phyloP scores from a whole-genome alignment of 345 rosid species.

The Pseudoturritis turrita region DNA sequence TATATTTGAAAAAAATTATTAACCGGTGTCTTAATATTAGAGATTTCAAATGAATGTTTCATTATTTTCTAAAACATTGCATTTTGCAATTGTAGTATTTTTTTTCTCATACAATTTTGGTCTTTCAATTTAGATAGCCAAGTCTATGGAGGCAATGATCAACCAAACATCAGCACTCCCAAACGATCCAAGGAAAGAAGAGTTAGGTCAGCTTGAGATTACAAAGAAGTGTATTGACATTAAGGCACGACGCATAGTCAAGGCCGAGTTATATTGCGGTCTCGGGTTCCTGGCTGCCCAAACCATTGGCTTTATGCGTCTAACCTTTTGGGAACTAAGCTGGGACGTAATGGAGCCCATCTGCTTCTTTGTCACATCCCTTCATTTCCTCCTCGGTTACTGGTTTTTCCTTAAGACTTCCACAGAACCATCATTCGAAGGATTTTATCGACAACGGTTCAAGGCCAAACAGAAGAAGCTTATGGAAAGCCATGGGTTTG shows the following conservation, averaged over 20 bases:
- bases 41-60: neutral
- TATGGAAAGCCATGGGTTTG: constrained; percentile 42
- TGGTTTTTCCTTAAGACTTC: constrained; percentile 73
- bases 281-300: constrained; percentile 50
- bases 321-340: constrained; percentile 89
- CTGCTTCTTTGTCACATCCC: constrained; percentile 69
- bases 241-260: constrained; percentile 45
- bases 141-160: constrained; percentile 48
- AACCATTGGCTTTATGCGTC: constrained; percentile 77
- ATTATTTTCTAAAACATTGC: neutral
- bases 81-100: neutral
- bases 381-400: constrained; percentile 54
- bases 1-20: neutral
- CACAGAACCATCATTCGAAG: constrained; percentile 74
- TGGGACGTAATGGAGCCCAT: constrained; percentile 99
- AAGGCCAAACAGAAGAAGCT: constrained; percentile 59
- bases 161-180: constrained; percentile 34
- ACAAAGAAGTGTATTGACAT: constrained; percentile 56
- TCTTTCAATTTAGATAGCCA: constrained; percentile 37
- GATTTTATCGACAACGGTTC: constrained; percentile 57
- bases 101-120: neutral
- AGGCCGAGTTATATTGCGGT: constrained; percentile 64
- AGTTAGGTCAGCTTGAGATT: constrained; percentile 50
- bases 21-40: too few relatives aligned
- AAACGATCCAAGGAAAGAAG: constrained; percentile 63